phyloP scores from a whole-genome alignment of 768 basidiomycete species.

The Tulasnella sp. region DNA sequence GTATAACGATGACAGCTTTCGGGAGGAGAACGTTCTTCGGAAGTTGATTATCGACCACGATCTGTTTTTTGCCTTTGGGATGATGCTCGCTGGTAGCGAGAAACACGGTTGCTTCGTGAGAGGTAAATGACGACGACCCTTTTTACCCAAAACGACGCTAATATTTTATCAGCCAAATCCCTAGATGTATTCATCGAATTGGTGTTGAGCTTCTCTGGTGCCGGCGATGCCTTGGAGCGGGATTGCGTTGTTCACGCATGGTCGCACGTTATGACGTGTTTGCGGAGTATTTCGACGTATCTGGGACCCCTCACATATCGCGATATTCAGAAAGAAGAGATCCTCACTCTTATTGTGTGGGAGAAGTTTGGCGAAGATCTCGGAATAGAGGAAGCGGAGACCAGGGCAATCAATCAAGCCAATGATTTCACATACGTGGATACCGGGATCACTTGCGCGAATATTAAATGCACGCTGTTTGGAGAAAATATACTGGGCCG shows the following conservation, averaged over 20 bases:
- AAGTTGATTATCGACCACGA: neutral
- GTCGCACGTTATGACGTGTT: neutral
- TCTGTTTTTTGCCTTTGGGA: neutral
- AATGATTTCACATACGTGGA: neutral
- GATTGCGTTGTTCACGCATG: neutral
- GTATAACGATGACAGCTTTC: neutral
- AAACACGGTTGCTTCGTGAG: neutral
- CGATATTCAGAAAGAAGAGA: neutral
- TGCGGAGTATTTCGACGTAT: neutral
- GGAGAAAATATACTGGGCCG: neutral
- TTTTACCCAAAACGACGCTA: neutral
- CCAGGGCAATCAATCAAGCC: neutral
- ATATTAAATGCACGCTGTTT: neutral
- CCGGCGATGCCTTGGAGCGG: neutral
- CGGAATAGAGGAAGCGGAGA: neutral
- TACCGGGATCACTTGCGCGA: neutral
- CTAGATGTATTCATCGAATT: neutral
- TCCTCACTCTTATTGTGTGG: neutral
- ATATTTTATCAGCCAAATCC: neutral
- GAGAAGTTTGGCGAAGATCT: neutral
- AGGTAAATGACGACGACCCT: neutral
- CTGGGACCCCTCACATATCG: neutral
- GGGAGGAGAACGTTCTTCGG: neutral
- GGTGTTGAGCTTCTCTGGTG: neutral
- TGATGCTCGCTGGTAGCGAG: neutral